Evolutionary conservation across 73 alveolate genomes (phyloP).

Genomic region (Paramecium sonneborni): DNA sequence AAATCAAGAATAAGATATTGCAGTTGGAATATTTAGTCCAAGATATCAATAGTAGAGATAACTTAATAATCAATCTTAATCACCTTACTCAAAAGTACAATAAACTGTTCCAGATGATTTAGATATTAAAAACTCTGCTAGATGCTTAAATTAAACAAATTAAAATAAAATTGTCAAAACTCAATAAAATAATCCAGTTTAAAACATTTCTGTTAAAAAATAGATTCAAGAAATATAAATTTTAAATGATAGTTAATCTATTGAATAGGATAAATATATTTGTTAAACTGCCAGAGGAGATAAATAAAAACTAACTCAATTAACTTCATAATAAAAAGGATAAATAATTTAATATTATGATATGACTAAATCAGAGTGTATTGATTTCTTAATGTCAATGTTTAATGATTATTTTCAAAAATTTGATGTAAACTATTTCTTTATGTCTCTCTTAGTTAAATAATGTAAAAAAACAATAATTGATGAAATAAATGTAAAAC

Average conservation of each 20-base stretch:
- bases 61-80: neutral
- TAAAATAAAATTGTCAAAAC: too few species aligned
- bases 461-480: neutral
- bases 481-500: neutral
- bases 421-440: neutral
- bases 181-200: neutral
- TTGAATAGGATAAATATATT: neutral
- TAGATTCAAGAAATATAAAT: neutral
- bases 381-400: neutral
- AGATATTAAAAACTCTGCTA: neutral
- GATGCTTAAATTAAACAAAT: too few species aligned
- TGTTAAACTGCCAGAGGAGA: constrained; percentile 1
- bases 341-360: neutral
- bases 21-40: constrained; percentile 31
- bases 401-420: neutral
- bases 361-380: neutral
- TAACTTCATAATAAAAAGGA: neutral
- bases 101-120: neutral
- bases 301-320: neutral
- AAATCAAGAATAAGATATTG: constrained; percentile 50
- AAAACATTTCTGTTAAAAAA: neutral
- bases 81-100: neutral
- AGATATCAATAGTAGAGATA: neutral
- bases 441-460: neutral
- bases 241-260: neutral